phyloP scores from a whole-genome alignment of 179 eudicot genomes.

The Silene noctiflora region DNA sequence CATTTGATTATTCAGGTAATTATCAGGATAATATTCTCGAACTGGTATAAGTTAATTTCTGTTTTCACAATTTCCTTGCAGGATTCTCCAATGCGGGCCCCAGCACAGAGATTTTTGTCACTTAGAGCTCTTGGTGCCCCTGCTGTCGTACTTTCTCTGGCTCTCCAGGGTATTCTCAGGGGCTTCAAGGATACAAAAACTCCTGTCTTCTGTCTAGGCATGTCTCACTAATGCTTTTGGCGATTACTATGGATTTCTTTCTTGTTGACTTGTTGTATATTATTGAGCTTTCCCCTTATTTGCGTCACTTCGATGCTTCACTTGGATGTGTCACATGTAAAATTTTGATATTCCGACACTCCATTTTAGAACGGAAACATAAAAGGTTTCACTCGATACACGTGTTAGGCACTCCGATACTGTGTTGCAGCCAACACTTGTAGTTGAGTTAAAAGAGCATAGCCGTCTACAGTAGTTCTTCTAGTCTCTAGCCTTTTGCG shows the following conservation, averaged over 20 bases:
- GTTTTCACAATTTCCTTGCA: conserved; percentile 24
- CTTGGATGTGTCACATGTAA: neutral
- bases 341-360: neutral
- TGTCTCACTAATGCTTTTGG: conserved; percentile 14
- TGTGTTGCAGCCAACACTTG: neutral
- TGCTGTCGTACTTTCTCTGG: conserved; percentile 83
- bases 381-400: neutral
- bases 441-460: neutral
- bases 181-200: conserved; percentile 98
- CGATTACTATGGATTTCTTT: neutral
- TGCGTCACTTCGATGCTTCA: neutral
- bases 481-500: neutral
- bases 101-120: conserved; percentile 64
- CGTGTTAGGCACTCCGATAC: neutral
- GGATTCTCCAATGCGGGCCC: conserved; percentile 77
- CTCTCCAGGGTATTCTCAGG: conserved; percentile 94
- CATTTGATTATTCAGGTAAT: neutral
- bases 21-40: neutral
- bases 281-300: neutral
- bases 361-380: neutral
- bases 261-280: neutral
- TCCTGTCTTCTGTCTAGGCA: conserved; percentile 84
- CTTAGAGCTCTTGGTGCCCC: conserved; percentile 97
- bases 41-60: conserved; percentile 2
- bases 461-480: neutral